These are phyloP conservation scores for Apiospora hydei DNA, from an alignment of 2,329 filamentous ascomycete genomes.

Conservation along the genomic window DNA sequence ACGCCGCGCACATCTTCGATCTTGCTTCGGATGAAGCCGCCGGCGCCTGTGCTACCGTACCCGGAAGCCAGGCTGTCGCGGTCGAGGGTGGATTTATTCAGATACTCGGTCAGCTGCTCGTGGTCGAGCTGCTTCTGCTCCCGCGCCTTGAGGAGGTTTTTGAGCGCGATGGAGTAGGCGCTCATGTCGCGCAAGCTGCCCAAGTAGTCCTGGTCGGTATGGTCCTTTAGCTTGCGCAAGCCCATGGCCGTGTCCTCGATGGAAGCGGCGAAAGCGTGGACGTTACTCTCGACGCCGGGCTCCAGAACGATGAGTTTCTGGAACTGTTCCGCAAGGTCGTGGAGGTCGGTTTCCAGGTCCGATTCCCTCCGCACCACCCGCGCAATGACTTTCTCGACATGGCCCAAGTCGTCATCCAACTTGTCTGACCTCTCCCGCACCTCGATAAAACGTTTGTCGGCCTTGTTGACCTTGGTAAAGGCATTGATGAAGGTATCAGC, in stretches of 20 bases:
- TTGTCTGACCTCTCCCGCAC: conserved; percentile 93
- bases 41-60: conserved; percentile 67
- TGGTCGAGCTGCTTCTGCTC: conserved; percentile 99
- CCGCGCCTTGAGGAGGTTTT: conserved; percentile 86
- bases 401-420: conserved; percentile 88
- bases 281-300: conserved; percentile 80
- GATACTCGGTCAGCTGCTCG: conserved; percentile 93
- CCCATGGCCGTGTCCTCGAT: conserved; percentile 84
- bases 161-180: conserved; percentile 87
- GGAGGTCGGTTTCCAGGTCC: conserved; percentile 87
- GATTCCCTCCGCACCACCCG: conserved; percentile 86
- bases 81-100: conserved; percentile 87
- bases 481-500: conserved; percentile 97
- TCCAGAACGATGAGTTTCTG: conserved; percentile 91
- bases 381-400: conserved; percentile 95
- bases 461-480: conserved; percentile 95
- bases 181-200: conserved; percentile 94
- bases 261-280: conserved; percentile 86
- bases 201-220: conserved; percentile 95
- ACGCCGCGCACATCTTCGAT: conserved; percentile 97
- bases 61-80: conserved; percentile 78
- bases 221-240: conserved; percentile 81
- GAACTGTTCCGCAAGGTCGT: conserved; percentile 91
- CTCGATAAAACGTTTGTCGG: conserved; percentile 92
- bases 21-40: conserved; percentile 88